Evolutionary conservation across 2,329 filamentous ascomycete species (phyloP).

Genomic region (Camillea tinctor): DNA sequence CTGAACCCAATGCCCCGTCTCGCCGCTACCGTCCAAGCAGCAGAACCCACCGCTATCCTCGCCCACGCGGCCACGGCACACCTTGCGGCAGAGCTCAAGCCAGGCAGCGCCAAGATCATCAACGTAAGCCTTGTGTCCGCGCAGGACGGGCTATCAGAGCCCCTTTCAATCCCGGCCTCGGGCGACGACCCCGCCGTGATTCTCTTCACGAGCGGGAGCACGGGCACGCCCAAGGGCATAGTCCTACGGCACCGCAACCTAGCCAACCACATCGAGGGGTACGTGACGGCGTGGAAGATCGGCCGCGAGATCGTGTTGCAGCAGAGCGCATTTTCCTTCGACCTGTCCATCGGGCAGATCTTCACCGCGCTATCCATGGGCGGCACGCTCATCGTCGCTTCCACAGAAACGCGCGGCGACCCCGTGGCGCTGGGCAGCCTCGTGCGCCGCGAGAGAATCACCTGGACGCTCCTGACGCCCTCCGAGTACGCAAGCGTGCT

Average conservation of each 20-base stretch:
- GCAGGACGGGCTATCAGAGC: not conserved
- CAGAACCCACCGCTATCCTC: constrained; percentile 27
- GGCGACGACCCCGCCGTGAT: constrained; percentile 24
- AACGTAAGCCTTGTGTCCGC: not conserved
- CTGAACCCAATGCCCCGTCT: constrained; percentile 30
- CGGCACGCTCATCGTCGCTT: constrained; percentile 30
- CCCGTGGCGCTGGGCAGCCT: not conserved
- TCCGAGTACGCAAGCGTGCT: not conserved
- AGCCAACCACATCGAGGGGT: constrained; percentile 15
- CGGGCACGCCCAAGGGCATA: constrained; percentile 43
- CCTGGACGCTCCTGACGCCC: not conserved
- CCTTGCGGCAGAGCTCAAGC: not conserved
- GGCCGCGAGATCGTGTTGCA: constrained; percentile 31
- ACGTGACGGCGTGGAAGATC: constrained; percentile 22
- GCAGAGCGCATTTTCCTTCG: constrained; percentile 36
- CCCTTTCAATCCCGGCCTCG: not conserved
- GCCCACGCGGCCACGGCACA: constrained; percentile 1
- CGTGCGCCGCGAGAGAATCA: not conserved
- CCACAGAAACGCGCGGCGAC: not conserved
- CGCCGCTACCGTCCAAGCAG: constrained; percentile 25
- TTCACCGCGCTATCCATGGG: constrained; percentile 32
- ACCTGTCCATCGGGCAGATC: constrained; percentile 33
- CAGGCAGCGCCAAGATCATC: not conserved
- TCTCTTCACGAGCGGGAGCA: constrained; percentile 35
- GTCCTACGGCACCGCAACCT: constrained; percentile 26